A percentile compares a stretch with the other conserved stretches of the same genome.
These are phyloP conservation scores for Cyphellophora europaea DNA, from an alignment of 2,329 filamentous ascomycete genomes.

Conservation along the genomic window DNA sequence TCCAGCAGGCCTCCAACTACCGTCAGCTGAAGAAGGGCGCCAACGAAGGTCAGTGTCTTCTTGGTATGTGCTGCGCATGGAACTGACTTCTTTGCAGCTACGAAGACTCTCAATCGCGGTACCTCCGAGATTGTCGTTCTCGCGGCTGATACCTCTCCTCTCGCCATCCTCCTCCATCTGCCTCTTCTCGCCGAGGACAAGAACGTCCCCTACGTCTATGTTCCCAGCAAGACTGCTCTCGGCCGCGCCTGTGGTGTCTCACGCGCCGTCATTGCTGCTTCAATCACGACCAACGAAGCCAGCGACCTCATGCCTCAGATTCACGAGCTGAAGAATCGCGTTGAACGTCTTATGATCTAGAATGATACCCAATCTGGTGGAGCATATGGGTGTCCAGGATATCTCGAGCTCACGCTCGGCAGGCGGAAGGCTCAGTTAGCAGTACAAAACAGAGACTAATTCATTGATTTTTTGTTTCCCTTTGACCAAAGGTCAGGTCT, in stretches of 20 bases:
- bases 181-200: conserved; percentile 76
- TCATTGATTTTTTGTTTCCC: no score
- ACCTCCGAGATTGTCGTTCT: conserved; percentile 83
- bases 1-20: conserved; percentile 57
- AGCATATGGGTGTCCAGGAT: no score
- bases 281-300: conserved; percentile 86
- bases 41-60: conserved; percentile 51
- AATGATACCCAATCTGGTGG: no score
- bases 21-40: conserved; percentile 78
- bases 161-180: conserved; percentile 81
- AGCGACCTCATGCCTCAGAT: conserved; percentile 84
- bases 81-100: conserved; percentile 37
- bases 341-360: conserved; percentile 93
- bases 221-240: conserved; percentile 71
- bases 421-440: no score
- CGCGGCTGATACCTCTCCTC: conserved; percentile 76
- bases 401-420: no score
- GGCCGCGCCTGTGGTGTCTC: conserved; percentile 85
- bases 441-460: no score
- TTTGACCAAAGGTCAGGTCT: no score
- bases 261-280: conserved; percentile 75
- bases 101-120: conserved; percentile 85
- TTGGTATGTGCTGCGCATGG: background rate
- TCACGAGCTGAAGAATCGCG: conserved; percentile 81
- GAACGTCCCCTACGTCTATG: conserved; percentile 58